Conservation (phyloP, 306 rosid species). For the Pyrus bretschneideri region DNA sequence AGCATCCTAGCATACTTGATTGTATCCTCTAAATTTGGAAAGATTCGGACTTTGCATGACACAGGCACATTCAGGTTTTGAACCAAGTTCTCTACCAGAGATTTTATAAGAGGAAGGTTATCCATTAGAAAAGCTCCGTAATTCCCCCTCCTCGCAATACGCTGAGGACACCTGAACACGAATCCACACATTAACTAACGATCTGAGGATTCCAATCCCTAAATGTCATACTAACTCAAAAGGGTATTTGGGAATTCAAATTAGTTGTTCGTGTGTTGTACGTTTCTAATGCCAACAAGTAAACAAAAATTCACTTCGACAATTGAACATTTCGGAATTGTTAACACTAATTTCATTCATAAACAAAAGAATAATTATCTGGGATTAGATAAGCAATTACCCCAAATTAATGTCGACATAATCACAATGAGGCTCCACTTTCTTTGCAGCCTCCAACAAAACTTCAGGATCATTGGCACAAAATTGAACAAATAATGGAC, state of each 20-base stretch:
- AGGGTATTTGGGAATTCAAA: background rate
- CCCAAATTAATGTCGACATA: slow-evolving; percentile 95
- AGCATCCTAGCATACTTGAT: slow-evolving; percentile 80
- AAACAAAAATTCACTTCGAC: background rate
- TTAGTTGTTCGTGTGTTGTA: background rate
- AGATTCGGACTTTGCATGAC: slow-evolving; percentile 87
- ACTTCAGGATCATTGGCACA: slow-evolving; percentile 85
- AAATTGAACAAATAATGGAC: slow-evolving; percentile 88
- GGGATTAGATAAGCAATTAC: slow-evolving; percentile 25
- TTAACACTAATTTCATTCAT: background rate
- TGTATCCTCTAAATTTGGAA: slow-evolving; percentile 77
- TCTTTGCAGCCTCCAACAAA: slow-evolving; percentile 73
- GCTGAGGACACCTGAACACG: slow-evolving; percentile 82
- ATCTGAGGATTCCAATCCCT: background rate
- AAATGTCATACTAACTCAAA: background rate
- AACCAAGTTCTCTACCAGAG: slow-evolving; percentile 75
- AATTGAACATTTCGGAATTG: background rate
- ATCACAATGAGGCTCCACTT: slow-evolving; percentile 75
- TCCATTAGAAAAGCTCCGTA: slow-evolving; percentile 98
- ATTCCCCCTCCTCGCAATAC: slow-evolving; percentile 79
- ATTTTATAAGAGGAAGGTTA: slow-evolving; percentile 78
- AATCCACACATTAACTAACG: background rate
- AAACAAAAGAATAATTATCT: background rate
- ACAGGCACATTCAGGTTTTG: slow-evolving; percentile 77
- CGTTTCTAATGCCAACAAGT: background rate